phyloP scores from a whole-genome alignment of 139 green algal species.

The Coelastrella sp. region DNA sequence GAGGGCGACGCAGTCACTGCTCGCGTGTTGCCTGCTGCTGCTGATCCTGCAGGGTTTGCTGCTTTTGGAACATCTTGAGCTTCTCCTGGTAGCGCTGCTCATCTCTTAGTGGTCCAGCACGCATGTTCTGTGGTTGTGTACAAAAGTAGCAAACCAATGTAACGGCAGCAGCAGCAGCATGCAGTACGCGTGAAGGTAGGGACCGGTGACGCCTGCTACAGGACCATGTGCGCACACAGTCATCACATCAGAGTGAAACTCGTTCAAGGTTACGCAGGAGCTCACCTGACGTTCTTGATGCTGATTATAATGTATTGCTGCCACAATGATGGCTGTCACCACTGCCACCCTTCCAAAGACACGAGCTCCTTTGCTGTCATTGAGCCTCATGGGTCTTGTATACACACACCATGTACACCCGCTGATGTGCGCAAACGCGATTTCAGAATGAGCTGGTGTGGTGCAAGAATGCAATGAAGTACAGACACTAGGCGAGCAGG shows the following conservation, averaged over 20 bases:
- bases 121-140: conserved; percentile 23
- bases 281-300: conserved; percentile 29
- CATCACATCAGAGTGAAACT: too few relatives aligned
- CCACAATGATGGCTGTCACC: background rate
- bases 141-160: too few relatives aligned
- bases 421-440: too few relatives aligned
- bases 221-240: too few relatives aligned
- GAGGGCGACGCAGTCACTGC: background rate
- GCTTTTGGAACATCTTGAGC: conserved; percentile 19
- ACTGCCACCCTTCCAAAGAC: conserved; percentile 12
- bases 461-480: too few relatives aligned
- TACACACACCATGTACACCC: too few relatives aligned
- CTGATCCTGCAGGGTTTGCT: background rate
- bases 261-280: background rate
- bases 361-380: conserved; percentile 20
- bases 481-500: too few relatives aligned
- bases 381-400: background rate
- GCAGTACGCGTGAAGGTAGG: too few relatives aligned
- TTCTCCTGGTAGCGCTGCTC: conserved; percentile 35
- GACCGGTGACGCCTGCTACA: too few relatives aligned
- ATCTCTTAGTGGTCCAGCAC: conserved; percentile 17
- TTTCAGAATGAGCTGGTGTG: too few relatives aligned
- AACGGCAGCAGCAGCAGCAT: too few relatives aligned
- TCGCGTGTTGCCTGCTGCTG: background rate
- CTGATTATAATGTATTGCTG: conserved; percentile 34